These are phyloP conservation scores for Neopestalotiopsis rosae DNA, from an alignment of 2,329 filamentous ascomycete genomes.

Conservation along the genomic window DNA sequence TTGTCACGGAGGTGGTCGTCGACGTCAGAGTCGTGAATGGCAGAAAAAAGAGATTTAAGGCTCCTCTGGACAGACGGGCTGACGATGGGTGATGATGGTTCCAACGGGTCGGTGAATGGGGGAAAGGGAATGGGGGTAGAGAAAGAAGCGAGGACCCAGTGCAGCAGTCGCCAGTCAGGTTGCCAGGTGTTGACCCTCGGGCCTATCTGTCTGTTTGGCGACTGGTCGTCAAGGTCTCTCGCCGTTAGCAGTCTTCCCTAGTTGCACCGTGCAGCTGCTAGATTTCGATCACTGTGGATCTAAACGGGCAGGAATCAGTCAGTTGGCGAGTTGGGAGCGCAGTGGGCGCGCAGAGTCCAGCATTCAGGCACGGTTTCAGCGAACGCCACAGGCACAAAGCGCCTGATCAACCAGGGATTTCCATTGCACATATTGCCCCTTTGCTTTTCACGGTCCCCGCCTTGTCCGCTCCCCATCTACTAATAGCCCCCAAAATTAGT, in stretches of 20 bases:
- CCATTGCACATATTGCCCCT: not conserved
- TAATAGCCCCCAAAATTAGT: not conserved
- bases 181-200: slow-evolving; percentile 4
- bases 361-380: not conserved
- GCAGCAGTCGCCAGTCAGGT: not conserved
- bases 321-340: not conserved
- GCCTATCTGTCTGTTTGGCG: not conserved
- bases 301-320: not conserved
- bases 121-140: not conserved
- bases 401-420: not conserved
- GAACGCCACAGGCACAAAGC: not conserved
- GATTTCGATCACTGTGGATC: not conserved
- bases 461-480: not conserved
- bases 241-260: not conserved
- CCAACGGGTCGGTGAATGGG: slow-evolving; percentile 6
- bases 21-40: slow-evolving; percentile 3
- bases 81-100: slow-evolving; percentile 3
- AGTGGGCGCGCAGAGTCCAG: not conserved
- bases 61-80: not conserved
- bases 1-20: not conserved
- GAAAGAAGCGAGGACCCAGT: not conserved
- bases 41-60: slow-evolving; percentile 8
- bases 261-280: not conserved
- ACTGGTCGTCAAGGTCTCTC: no score
- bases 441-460: not conserved